These are phyloP conservation scores for Hygrophoropsis aurantiaca DNA, from an alignment of 768 basidiomycete genomes.

Conservation along the genomic window DNA sequence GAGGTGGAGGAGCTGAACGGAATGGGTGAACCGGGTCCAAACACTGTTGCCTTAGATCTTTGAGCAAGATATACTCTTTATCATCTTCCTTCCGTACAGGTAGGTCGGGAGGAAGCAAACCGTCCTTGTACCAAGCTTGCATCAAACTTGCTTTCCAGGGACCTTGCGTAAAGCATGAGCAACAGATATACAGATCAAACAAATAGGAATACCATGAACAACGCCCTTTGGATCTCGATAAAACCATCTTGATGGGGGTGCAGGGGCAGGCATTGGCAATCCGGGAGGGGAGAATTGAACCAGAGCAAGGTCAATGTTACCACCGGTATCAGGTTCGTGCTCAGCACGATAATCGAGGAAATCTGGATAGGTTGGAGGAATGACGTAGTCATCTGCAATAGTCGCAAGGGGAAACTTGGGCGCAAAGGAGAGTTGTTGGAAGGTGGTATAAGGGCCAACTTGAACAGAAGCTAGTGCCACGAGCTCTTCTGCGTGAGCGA, in stretches of 20 bases:
- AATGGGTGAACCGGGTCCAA: constrained; percentile 84
- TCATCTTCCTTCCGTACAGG: constrained; percentile 81
- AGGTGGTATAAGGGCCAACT: constrained; percentile 85
- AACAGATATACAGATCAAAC: background rate
- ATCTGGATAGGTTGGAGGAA: constrained; percentile 84
- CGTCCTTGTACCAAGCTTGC: constrained; percentile 89
- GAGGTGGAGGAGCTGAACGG: constrained; percentile 44
- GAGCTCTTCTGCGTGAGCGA: constrained; percentile 63
- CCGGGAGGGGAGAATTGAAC: constrained; percentile 80
- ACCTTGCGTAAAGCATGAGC: constrained; percentile 42
- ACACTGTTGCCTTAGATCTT: constrained; percentile 74
- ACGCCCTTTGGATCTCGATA: constrained; percentile 82
- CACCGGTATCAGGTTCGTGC: constrained; percentile 55
- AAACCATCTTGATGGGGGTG: constrained; percentile 74
- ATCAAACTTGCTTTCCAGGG: constrained; percentile 88
- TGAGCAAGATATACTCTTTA: constrained; percentile 61
- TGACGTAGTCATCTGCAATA: constrained; percentile 88
- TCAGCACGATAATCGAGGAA: constrained; percentile 70
- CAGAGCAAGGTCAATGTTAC: constrained; percentile 48
- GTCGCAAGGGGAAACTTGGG: constrained; percentile 86
- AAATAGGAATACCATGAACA: constrained; percentile 61
- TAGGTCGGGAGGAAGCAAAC: constrained; percentile 76
- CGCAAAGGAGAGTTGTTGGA: constrained; percentile 85
- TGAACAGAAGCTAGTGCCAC: constrained; percentile 66
- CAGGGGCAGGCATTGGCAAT: constrained; percentile 66